Conservation (phyloP, 2,329 filamentous ascomycete genomes). For the Fusarium fracticaudum region DNA sequence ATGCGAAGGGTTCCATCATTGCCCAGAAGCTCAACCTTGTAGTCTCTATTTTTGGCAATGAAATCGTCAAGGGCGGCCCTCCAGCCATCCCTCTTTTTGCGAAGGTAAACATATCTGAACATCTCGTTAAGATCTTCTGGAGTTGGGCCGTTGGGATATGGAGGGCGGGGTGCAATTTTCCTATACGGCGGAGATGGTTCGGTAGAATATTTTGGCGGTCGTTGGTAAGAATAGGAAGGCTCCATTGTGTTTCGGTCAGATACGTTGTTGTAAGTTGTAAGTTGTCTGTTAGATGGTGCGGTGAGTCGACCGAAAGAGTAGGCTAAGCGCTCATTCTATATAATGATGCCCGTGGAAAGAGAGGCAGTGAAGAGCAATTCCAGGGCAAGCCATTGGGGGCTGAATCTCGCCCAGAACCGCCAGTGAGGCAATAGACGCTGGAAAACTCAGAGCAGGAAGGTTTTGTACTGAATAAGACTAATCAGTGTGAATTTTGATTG, state of each 20-base stretch:
- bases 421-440: no score
- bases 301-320: no score
- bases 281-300: no score
- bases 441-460: no score
- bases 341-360: not conserved
- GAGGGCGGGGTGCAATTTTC: accelerated
- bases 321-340: no score
- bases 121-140: not conserved
- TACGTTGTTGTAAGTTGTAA: no score
- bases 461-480: no score
- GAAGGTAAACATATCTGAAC: not conserved
- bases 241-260: not conserved
- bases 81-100: not conserved
- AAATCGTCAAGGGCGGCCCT: accelerated
- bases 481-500: no score
- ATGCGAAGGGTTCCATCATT: not conserved
- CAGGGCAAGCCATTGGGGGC: not conserved
- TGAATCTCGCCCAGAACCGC: no score
- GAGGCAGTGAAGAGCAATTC: not conserved
- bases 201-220: accelerated
- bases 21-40: accelerated
- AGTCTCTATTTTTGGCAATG: accelerated
- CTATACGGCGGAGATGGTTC: not conserved
- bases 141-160: accelerated
- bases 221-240: accelerated